Base-by-base conservation (phyloP, 352 stramenopile species). In the Bremia lactucae region DNA sequence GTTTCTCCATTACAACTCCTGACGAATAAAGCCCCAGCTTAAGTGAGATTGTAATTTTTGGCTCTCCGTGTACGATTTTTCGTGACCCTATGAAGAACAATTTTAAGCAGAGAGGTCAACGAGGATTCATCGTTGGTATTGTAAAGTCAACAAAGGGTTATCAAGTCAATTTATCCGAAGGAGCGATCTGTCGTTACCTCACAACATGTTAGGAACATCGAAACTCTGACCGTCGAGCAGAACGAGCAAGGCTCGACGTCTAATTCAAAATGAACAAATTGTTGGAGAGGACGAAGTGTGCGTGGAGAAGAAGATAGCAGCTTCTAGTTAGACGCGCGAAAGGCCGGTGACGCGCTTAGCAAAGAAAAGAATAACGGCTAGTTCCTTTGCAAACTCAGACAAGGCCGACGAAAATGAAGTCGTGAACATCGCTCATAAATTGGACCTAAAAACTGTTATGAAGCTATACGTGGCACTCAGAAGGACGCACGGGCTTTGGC, bases 61-160 rank as follows among this genome's bases (percentile, higher is more conserved):
- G n/a, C n/a, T n/a, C n/a, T n/a, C n/a, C n/a, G n/a, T 52, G 50
- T 6, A 52, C 41, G 6, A n/a, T n/a, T n/a, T n/a, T n/a, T n/a
- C n/a, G n/a, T n/a, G n/a, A n/a, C n/a, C n/a, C n/a, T n/a, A n/a
- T n/a, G n/a, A n/a, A n/a, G n/a, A n/a, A n/a, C n/a, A n/a, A n/a
- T n/a, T n/a, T n/a, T n/a, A n/a, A n/a, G n/a, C n/a, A n/a, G n/a
- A n/a, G n/a, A n/a, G n/a, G n/a, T n/a, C 9, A 57, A 39, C 22
- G 10, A 5, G 42, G 42, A n/a, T 23, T 43, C n/a, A 52, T 52
- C 14, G 19, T 47, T 0, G 49, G 34, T 9, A 52, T 37, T 13
- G 36, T 34, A 15, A 42, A 46, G n/a, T 33, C 40, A 11, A 46
- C 40, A 4, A 57, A 57, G 7, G 39, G 49, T 0, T 52, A 42